Evolutionary conservation across 805 yeast genomes (phyloP).

Genomic region (Soucietia sequanensis): DNA sequence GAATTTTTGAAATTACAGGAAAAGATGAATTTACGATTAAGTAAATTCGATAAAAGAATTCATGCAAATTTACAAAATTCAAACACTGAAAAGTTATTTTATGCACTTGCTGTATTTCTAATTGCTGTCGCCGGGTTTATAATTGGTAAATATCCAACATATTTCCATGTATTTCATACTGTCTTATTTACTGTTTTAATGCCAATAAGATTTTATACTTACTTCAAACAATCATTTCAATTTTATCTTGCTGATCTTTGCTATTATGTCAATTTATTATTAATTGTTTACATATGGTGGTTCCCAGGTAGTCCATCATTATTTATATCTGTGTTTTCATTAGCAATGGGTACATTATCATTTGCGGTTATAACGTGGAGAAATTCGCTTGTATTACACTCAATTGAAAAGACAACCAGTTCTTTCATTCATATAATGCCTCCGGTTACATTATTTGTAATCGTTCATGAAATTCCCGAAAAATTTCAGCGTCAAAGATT

Average conservation of each 20-base stretch:
- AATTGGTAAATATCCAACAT: slow-evolving; percentile 74
- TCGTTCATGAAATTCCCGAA: slow-evolving; percentile 71
- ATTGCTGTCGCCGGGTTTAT: slow-evolving; percentile 72
- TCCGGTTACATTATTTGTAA: slow-evolving; percentile 80
- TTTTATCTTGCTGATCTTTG: slow-evolving; percentile 91
- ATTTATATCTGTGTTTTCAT: slow-evolving; percentile 80
- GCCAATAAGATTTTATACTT: slow-evolving; percentile 84
- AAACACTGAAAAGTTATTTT: slow-evolving; percentile 70
- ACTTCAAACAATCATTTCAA: slow-evolving; percentile 75
- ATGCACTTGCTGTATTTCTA: slow-evolving; percentile 65
- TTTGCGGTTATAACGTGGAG: slow-evolving; percentile 97
- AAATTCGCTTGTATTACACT: slow-evolving; percentile 87
- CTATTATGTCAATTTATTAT: slow-evolving; percentile 78
- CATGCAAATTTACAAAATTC: slow-evolving; percentile 34
- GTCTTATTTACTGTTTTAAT: slow-evolving; percentile 56
- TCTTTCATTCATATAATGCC: slow-evolving; percentile 91
- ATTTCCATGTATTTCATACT: slow-evolving; percentile 77
- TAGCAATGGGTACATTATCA: slow-evolving; percentile 83
- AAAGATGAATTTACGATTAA: slow-evolving; percentile 26
- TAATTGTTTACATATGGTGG: slow-evolving; percentile 75
- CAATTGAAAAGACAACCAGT: slow-evolving; percentile 88
- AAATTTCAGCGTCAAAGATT: slow-evolving; percentile 57
- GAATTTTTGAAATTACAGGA: slow-evolving; percentile 35
- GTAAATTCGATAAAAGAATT: slow-evolving; percentile 35
- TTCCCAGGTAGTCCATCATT: slow-evolving; percentile 71